A percentile compares a stretch with the other conserved stretches of the same genome.
Conservation (phyloP, 108 stramenopile genomes). For the Chaetoceros tenuissimus region DNA sequence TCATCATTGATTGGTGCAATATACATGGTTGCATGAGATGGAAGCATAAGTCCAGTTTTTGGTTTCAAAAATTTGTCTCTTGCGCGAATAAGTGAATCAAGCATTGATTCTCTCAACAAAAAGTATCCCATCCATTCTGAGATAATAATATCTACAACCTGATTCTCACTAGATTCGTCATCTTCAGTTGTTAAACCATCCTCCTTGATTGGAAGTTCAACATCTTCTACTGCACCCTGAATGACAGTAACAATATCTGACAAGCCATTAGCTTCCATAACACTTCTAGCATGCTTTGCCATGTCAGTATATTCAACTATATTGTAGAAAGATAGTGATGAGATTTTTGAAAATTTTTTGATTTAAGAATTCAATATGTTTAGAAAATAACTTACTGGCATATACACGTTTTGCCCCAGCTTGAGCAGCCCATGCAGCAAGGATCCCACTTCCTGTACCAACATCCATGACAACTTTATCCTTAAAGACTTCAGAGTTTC, state of each 20-base stretch:
- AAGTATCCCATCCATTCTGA: slow-evolving; percentile 99
- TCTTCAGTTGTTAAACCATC: slow-evolving; percentile 47
- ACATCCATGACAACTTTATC: slow-evolving; percentile 99
- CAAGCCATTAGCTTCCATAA: slow-evolving; percentile 88
- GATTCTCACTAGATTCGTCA: slow-evolving; percentile 27
- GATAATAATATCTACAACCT: slow-evolving; percentile 92
- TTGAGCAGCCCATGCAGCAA: slow-evolving; percentile 95
- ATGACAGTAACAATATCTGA: slow-evolving; percentile 93
- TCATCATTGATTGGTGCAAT: slow-evolving; percentile 87
- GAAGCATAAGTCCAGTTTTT: slow-evolving; percentile 90
- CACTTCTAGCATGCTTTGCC: slow-evolving; percentile 88
- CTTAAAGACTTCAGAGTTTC: slow-evolving; percentile 84
- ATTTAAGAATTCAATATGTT: not conserved
- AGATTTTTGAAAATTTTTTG: not conserved
- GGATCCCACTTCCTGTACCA: slow-evolving; percentile 95
- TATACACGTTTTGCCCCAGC: slow-evolving; percentile 93
- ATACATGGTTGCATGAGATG: slow-evolving; percentile 92
- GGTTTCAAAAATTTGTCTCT: slow-evolving; percentile 87
- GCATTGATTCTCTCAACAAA: slow-evolving; percentile 92
- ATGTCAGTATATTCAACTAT: slow-evolving; percentile 95
- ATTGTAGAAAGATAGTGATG: not conserved
- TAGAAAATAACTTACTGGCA: slow-evolving; percentile 31
- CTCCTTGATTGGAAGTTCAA: slow-evolving; percentile 69
- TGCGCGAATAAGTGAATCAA: slow-evolving; percentile 90
- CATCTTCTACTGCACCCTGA: slow-evolving; percentile 86